Conservation (phyloP, 2,329 filamentous ascomycete species). For the Diaporthe sp. region DNA sequence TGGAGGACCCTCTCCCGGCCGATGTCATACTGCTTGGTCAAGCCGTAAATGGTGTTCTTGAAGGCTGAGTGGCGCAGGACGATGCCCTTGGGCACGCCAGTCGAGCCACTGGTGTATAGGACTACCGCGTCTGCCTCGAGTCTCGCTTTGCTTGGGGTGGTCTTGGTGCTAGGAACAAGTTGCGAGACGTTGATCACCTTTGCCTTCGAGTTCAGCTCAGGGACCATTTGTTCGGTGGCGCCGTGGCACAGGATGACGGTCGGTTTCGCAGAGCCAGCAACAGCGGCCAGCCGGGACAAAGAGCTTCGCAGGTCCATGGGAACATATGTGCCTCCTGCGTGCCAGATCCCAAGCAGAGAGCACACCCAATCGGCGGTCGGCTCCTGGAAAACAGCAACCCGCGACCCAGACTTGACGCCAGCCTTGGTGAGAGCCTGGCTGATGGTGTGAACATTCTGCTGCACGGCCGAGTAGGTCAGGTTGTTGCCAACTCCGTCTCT, state of each 20-base stretch:
- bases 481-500: constrained; percentile 43
- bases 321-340: constrained; percentile 55
- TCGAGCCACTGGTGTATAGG: constrained; percentile 52
- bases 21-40: constrained; percentile 41
- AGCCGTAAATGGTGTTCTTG: constrained; percentile 48
- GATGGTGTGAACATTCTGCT: constrained; percentile 52
- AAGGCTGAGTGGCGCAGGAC: constrained; percentile 50
- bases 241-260: constrained; percentile 44
- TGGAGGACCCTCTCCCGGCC: constrained; percentile 50
- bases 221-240: constrained; percentile 26
- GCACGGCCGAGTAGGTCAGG: constrained; percentile 55
- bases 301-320: constrained; percentile 56
- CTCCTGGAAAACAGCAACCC: constrained; percentile 57
- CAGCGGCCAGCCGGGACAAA: constrained; percentile 48
- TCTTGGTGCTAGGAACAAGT: neutral
- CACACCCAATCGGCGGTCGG: constrained; percentile 52
- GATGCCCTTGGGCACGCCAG: constrained; percentile 59
- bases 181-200: constrained; percentile 10
- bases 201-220: constrained; percentile 1
- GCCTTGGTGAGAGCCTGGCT: constrained; percentile 46
- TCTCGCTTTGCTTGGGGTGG: constrained; percentile 4
- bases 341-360: constrained; percentile 57
- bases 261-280: constrained; percentile 50
- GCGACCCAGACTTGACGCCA: constrained; percentile 32
- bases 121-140: constrained; percentile 46